These are phyloP conservation scores for Schwanniomyces vanrijiae DNA, from an alignment of 805 yeast genomes.

Conservation along the genomic window DNA sequence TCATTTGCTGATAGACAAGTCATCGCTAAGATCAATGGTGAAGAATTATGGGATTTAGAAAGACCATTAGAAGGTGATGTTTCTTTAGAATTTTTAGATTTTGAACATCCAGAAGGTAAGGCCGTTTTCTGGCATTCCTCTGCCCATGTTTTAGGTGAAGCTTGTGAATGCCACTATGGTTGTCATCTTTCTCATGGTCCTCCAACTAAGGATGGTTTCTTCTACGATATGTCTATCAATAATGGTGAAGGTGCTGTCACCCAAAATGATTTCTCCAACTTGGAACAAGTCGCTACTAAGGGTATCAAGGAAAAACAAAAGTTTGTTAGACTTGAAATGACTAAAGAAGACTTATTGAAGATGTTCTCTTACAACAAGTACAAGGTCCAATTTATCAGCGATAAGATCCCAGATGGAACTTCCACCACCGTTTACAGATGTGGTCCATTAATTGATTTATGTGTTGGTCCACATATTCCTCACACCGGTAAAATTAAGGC, in stretches of 20 bases:
- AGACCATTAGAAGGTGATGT: conserved; percentile 83
- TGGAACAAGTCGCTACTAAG: conserved; percentile 84
- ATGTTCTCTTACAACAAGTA: conserved; percentile 97
- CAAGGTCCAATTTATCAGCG: conserved; percentile 81
- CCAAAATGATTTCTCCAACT: conserved; percentile 77
- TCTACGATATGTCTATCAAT: conserved; percentile 90
- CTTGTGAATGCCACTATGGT: conserved; percentile 94
- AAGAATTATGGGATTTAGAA: conserved; percentile 85
- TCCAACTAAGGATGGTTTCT: conserved; percentile 96
- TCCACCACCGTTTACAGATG: conserved; percentile 96
- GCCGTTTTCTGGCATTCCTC: conserved; percentile 98
- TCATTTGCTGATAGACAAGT: conserved; percentile 87
- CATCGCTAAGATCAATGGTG: conserved; percentile 86
- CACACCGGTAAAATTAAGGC: conserved; percentile 97
- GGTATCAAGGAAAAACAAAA: conserved; percentile 94
- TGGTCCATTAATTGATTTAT: conserved; percentile 94
- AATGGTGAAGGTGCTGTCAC: conserved; percentile 69
- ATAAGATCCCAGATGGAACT: conserved; percentile 94
- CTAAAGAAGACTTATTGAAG: conserved; percentile 85
- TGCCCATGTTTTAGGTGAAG: conserved; percentile 97
- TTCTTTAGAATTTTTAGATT: conserved; percentile 79
- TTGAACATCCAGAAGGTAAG: conserved; percentile 91
- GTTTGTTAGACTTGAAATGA: conserved; percentile 88
- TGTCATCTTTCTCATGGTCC: conserved; percentile 90
- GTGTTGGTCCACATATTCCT: conserved; percentile 97